A percentile compares a stretch with the other conserved stretches of the same genome.
These are phyloP conservation scores for Entrophospora sp. DNA, from an alignment of 192 early-diverging fungal species.

Conservation along the genomic window DNA sequence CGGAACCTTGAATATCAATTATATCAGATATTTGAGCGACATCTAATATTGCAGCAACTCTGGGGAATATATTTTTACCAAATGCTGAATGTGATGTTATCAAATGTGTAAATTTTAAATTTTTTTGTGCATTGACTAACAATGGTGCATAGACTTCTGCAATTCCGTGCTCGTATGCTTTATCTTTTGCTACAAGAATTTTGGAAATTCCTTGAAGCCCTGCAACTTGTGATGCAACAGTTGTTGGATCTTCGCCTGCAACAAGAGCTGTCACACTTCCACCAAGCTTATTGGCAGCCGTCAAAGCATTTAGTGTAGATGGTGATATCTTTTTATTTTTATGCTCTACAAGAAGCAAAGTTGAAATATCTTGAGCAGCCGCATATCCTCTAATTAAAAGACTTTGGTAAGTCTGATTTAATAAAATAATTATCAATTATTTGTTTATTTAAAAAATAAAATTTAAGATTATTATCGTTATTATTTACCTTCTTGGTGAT, in stretches of 20 bases:
- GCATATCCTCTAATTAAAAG: constrained; percentile 36
- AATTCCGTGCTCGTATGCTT: constrained; percentile 64
- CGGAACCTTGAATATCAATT: constrained; percentile 62
- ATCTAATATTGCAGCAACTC: constrained; percentile 87
- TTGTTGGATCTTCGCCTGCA: constrained; percentile 63
- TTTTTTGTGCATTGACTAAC: constrained; percentile 62
- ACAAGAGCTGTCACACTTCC: constrained; percentile 84
- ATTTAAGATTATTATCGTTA: too few relatives aligned
- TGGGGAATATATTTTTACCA: constrained; percentile 91
- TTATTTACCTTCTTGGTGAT: too few relatives aligned
- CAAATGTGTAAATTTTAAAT: constrained; percentile 70
- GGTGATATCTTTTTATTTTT: constrained; percentile 62
- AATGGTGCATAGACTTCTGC: constrained; percentile 77
- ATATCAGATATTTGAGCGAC: constrained; percentile 89
- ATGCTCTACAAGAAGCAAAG: constrained; percentile 86
- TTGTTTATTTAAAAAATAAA: too few relatives aligned
- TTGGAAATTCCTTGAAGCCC: constrained; percentile 64
- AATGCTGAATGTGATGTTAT: constrained; percentile 81
- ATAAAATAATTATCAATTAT: too few relatives aligned
- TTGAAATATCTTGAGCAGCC: constrained; percentile 47
- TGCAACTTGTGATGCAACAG: constrained; percentile 51
- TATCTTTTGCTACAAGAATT: constrained; percentile 80
- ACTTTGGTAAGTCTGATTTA: too few relatives aligned
- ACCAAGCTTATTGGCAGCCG: constrained; percentile 74
- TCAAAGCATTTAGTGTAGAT: constrained; percentile 77